A percentile compares a stretch with the other conserved stretches of the same genome.
phyloP scores from a whole-genome alignment of 352 stramenopile species.

The Thraustotheca clavata region DNA sequence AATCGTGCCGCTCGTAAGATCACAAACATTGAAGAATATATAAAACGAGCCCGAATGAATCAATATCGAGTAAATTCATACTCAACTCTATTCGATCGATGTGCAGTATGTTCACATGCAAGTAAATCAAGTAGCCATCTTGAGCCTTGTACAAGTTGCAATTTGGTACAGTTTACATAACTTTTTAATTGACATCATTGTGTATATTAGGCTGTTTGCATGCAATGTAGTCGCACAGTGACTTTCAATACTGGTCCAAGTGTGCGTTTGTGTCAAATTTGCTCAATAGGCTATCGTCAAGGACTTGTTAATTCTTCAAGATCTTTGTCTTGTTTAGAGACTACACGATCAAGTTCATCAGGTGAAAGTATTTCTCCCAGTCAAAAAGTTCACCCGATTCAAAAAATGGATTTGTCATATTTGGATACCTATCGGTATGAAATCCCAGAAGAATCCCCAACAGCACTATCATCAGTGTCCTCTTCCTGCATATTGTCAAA shows the following conservation, averaged over 20 bases:
- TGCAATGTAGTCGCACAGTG: background rate
- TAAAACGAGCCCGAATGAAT: background rate
- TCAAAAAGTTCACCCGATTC: background rate
- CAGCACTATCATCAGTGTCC: background rate
- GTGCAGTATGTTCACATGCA: background rate
- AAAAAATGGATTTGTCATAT: background rate
- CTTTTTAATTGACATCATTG: too few species aligned
- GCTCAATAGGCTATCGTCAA: background rate
- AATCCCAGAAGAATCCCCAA: background rate
- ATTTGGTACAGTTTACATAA: background rate
- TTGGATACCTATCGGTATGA: background rate
- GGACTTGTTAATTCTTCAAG: background rate
- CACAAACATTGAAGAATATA: background rate
- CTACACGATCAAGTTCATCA: background rate
- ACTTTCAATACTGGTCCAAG: background rate
- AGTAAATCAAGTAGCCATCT: background rate
- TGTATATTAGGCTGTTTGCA: background rate
- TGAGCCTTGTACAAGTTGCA: background rate
- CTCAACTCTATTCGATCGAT: background rate
- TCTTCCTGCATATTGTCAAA: background rate
- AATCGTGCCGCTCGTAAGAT: constrained; percentile 1
- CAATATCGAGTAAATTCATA: background rate
- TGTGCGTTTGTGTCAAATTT: background rate
- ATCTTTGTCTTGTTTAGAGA: background rate
- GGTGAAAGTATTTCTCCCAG: background rate